Base-by-base conservation (phyloP, 2,329 filamentous ascomycete species). In the Colletotrichum liaoningense region DNA sequence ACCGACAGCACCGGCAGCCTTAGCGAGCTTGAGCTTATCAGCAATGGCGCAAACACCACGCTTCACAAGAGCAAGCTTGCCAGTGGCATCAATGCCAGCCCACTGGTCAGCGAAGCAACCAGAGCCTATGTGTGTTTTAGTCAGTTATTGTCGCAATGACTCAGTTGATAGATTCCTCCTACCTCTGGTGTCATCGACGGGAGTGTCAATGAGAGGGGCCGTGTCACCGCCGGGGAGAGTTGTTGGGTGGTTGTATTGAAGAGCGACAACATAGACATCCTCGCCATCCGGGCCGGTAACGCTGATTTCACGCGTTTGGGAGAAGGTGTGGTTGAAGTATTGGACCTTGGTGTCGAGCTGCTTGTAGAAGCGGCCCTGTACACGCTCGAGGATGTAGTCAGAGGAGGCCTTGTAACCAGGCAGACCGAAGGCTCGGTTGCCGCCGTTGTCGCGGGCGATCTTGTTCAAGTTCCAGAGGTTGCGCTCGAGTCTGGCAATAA, bases 361-460 rank as follows among this genome's bases (percentile, higher is more conserved):
- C 63, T 83, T 80, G 67, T 78, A 78, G 73, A 86, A 84, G 26
- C 83, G 81, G 38, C 76, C 81, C 72, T 80, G 75, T 14, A 82
- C 79, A 14, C 86, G 86, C 66, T 86, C 85, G 5, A 89, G 82
- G 69, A 92, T 81, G 77, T 88, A 91, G 76, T 92, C 88, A 22
- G 88, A 80, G 0, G 89, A 91, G 1, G 88, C 89, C 63, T 86
- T 85, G 83, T 87, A 92, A 16, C 90, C 90, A 1, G 89, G 88
- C 11, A 88, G 81, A 16, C 90, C 90, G 71, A 90, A 91, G 5
- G 90, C 90, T 63, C 90, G 85, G 79, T 90, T 91, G 19, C 89
- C 89, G 52, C 88, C 88, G 76, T 92, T 88, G 64, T 85, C 83
- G 35, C 80, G 81, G 14, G 85, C 89, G 67, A 91, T 91, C 56